A percentile compares a stretch with the other conserved stretches of the same genome.
These are phyloP conservation scores for Arthroderma sp. DNA, from an alignment of 2,329 filamentous ascomycete genomes.

Conservation along the genomic window DNA sequence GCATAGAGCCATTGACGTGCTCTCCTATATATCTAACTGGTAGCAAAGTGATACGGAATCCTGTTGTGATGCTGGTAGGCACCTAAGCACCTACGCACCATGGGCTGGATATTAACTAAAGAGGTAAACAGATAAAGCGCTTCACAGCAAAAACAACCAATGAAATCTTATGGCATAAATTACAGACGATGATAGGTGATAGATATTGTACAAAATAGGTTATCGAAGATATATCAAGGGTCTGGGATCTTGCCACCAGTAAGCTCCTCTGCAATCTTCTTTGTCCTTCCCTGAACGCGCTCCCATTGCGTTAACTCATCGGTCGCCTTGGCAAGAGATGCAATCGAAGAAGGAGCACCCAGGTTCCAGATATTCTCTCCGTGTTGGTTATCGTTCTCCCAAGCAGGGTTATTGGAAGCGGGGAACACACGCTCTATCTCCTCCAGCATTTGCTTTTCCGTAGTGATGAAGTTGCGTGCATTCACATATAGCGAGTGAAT, in stretches of 20 bases:
- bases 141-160: too few species aligned
- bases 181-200: too few species aligned
- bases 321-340: slow-evolving; percentile 19
- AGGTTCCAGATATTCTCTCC: slow-evolving; percentile 41
- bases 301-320: slow-evolving; percentile 25
- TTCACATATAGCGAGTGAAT: slow-evolving; percentile 84
- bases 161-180: too few species aligned
- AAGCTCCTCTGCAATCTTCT: slow-evolving; percentile 52
- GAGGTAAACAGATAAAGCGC: too few species aligned
- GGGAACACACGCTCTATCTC: slow-evolving; percentile 67
- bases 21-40: too few species aligned
- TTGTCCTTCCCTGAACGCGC: slow-evolving; percentile 44
- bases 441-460: slow-evolving; percentile 59
- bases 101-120: too few species aligned
- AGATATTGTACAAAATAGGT: too few species aligned
- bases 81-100: too few species aligned
- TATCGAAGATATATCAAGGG: too few species aligned
- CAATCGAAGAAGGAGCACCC: slow-evolving; percentile 31
- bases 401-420: slow-evolving; percentile 37
- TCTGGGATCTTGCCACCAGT: slow-evolving; percentile 46
- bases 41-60: too few species aligned
- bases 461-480: slow-evolving; percentile 74
- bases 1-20: too few species aligned
- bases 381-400: slow-evolving; percentile 28
- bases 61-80: too few species aligned